Conservation (phyloP, 345 rosid genomes). For the Eucalyptus cladocalyx region DNA sequence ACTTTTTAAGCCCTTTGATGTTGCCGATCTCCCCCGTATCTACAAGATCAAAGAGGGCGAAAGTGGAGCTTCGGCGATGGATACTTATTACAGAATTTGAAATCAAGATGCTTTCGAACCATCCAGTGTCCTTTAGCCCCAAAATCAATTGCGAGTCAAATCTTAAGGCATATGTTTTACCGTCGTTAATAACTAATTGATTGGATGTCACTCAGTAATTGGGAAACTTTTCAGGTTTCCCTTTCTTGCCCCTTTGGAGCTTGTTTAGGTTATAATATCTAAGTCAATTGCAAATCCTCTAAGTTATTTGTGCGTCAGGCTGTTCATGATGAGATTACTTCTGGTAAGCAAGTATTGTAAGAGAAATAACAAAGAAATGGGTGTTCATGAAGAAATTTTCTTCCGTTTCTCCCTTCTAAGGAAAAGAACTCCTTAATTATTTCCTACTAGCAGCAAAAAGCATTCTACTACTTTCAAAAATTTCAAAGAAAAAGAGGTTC, state of each 20-base stretch:
- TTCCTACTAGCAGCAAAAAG: background rate
- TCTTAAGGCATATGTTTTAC: background rate
- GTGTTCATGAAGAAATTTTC: background rate
- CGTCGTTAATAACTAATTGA: background rate
- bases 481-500: background rate
- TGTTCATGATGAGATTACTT: background rate
- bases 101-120: background rate
- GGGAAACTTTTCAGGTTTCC: background rate
- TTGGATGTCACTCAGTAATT: background rate
- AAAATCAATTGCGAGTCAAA: background rate
- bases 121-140: background rate
- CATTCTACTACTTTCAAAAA: background rate
- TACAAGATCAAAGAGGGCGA: background rate
- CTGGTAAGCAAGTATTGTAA: background rate
- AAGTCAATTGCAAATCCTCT: background rate
- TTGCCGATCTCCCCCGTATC: background rate
- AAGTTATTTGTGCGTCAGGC: background rate
- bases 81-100: background rate
- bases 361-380: background rate
- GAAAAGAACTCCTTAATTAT: background rate
- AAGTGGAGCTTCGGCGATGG: background rate
- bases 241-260: background rate
- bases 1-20: background rate
- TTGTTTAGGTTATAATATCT: background rate
- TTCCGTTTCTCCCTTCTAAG: background rate